Base-by-base conservation (phyloP, 2,329 filamentous ascomycete species). In the Cercospora sesami region DNA sequence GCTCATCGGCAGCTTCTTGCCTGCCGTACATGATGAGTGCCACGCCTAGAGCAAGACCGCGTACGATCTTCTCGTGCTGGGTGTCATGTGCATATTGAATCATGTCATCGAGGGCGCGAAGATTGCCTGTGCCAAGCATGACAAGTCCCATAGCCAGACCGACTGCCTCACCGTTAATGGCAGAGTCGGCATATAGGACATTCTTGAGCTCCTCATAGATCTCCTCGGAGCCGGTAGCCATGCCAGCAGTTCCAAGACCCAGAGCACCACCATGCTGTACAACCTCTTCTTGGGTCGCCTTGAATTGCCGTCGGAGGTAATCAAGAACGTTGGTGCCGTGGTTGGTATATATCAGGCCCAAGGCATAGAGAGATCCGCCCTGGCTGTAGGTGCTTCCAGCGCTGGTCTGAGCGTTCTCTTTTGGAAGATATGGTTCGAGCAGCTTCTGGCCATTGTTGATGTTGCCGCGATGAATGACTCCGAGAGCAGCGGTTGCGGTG, bases 21-120 rank as follows among this genome's bases (percentile, higher is more conserved):
- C 93, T 91, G 59, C 91, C 93, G 75, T 95, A 99, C 94, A 98
- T 98, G 83, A 99, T 97, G 68, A 99, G 85, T 10, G 95, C 93
- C 93, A 99, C 98, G 68, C 95, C 95, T 73, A 99, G 87, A 33
- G 95, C 94, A 68, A 97, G 88, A 78, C 95, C 95, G 60, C 95
- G 93, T 26, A 99, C 93, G 77, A 96, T 98, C 86, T 99, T 99
- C 84, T 99, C 95, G 82, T 99, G 95, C 70, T 96, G 94, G 0
- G 95, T 99, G 74, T 99, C 95, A 77, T 97, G 95, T 4, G 95
- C 93, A 77, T 99, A 99, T 58, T 93, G 91, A 67, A 97, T 95
- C 94, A 99, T 97, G 74, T 96, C 93, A 78, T 97, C 93, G 7
- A 99, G 83, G 8, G 93, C 94, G 79, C 92, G 93, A 78, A 93